Evolutionary conservation across 2,329 filamentous ascomycete genomes (phyloP), one percentile per base, ranked within the genome.

Genomic region (Aspergillus ochraceoroseus): DNA sequence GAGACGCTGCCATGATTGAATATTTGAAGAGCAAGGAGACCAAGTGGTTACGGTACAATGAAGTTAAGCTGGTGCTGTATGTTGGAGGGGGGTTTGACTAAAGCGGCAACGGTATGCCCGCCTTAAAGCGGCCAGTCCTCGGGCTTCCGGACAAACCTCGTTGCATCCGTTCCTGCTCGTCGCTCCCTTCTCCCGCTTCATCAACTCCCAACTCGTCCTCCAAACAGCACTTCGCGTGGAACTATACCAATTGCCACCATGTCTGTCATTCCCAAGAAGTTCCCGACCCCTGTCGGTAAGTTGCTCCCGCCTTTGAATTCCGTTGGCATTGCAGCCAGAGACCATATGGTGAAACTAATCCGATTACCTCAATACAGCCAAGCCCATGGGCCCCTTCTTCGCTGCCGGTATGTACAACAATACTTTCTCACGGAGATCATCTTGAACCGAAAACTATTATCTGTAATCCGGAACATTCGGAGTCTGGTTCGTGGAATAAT

Each of bases 351-450:
- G 46, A 45, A 54, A 56, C 57, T 63, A 47, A 66, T n/a, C 59
- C 41, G 42, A 53, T 40, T 44, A 38, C 22, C 43, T 37, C 36
- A 44, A 30, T 62, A 67, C 65, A 96, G 90, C 87, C 74, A 79
- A 80, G 77, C 88, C 90, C 59, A 82, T 94, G 82, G 81, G 80
- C 68, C 90, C 90, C 58, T 96, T 96, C 80, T 92, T 89, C 77
- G 76, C 78, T 70, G 90, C 90, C 67, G 88, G 90, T 95, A 92
- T 65, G 85, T 76, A 37, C 31, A 9, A 31, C 33, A n/a, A n/a
- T n/a, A 29, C n/a, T 20, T 4, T 13, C 9, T 3, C 20, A 12
- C 13, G n/a, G 11, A 32, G 28, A 32, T 11, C 8, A 7, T 9
- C 17, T 31, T 4, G 8, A 35, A n/a, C 6, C 5, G 28, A 8